Evolutionary conservation across 2,329 filamentous ascomycete species (phyloP).

Genomic region (Verticillium albo-atrum): DNA sequence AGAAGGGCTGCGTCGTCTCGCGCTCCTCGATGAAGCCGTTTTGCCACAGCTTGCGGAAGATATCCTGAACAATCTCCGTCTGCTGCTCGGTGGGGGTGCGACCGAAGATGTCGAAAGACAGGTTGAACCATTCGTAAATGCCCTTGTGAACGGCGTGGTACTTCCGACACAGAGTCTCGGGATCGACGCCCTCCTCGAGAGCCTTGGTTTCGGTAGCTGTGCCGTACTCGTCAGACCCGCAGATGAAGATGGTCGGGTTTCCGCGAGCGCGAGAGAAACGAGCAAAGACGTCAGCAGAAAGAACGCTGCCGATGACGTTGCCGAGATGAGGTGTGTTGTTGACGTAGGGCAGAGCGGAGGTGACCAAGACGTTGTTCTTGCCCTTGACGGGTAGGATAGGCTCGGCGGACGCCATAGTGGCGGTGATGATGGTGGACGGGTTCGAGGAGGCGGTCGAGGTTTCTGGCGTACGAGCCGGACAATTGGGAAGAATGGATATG

Average conservation of each 20-base stretch:
- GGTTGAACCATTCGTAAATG: constrained; percentile 95
- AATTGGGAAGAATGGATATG: background rate
- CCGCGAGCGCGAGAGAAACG: constrained; percentile 77
- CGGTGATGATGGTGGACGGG: background rate
- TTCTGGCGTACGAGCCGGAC: background rate
- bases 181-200: constrained; percentile 78
- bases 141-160: constrained; percentile 87
- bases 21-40: constrained; percentile 87
- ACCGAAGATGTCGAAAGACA: constrained; percentile 92
- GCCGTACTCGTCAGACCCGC: constrained; percentile 72
- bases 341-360: constrained; percentile 78
- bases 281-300: constrained; percentile 84
- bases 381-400: constrained; percentile 63
- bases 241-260: constrained; percentile 68
- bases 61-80: constrained; percentile 87
- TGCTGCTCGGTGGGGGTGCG: constrained; percentile 86
- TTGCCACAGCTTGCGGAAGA: constrained; percentile 82
- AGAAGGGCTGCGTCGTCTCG: constrained; percentile 86
- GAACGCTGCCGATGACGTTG: constrained; percentile 81
- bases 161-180: constrained; percentile 83
- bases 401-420: constrained; percentile 13
- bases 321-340: constrained; percentile 79
- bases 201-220: constrained; percentile 96
- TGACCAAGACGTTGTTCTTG: constrained; percentile 85
- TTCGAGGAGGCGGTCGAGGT: background rate